Percentiles rank a stretch among this genome's conserved stretches.
Conservation (phyloP, 257 asterid genomes). For the Solanum medicagineum region DNA sequence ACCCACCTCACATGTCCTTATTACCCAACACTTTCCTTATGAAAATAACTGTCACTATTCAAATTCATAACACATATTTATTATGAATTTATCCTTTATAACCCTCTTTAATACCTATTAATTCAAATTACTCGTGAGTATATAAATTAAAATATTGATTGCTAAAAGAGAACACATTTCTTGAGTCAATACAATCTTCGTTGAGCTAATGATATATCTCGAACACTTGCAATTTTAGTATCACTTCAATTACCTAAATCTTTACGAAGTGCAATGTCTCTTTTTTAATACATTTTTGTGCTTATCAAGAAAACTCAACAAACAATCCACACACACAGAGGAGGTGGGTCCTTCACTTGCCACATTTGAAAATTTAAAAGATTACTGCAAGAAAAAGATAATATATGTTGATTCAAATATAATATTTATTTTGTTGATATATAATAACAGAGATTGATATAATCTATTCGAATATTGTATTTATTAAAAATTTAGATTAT, state of each 20-base stretch:
- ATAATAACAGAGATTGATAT: too few species aligned
- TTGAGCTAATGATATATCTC: not conserved
- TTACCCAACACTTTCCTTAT: not conserved
- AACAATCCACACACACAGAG: constrained; percentile 21
- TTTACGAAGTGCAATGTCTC: not conserved
- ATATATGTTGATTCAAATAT: constrained; percentile 4
- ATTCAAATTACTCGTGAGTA: not conserved
- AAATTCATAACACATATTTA: not conserved
- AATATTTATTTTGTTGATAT: too few species aligned
- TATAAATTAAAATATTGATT: not conserved
- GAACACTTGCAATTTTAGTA: not conserved
- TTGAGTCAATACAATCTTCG: not conserved
- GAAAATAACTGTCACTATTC: not conserved
- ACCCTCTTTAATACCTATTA: not conserved
- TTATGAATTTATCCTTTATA: too few species aligned
- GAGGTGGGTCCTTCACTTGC: not conserved
- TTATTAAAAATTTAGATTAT: too few species aligned
- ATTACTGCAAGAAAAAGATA: constrained; percentile 19
- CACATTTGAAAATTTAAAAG: constrained; percentile 7
- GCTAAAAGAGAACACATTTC: not conserved
- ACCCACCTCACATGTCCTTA: not conserved
- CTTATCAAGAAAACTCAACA: constrained; percentile 1
- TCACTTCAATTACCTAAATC: not conserved
- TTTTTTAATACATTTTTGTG: not conserved
- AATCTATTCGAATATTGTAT: not conserved